Conservation (phyloP, 305 asterid species). For the Nicotiana rustica region DNA sequence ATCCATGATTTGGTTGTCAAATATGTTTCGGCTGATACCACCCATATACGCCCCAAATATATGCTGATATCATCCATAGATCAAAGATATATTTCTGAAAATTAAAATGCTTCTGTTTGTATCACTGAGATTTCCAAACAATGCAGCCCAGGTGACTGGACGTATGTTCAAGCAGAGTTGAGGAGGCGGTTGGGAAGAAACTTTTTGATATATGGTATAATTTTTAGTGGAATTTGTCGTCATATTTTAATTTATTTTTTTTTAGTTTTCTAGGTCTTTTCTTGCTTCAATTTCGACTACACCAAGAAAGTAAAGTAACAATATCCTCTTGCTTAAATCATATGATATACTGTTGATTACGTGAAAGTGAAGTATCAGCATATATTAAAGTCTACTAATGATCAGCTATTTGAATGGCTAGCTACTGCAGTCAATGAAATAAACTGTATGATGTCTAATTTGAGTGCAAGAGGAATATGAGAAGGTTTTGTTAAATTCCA, state of each 20-base stretch:
- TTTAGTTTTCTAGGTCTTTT: neutral
- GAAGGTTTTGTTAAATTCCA: neutral
- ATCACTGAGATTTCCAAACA: conserved; percentile 41
- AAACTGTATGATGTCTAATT: neutral
- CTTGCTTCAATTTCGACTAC: conserved; percentile 28
- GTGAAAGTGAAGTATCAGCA: neutral
- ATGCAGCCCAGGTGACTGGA: conserved; percentile 96
- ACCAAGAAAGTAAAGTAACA: conserved; percentile 13
- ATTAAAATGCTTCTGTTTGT: conserved; percentile 12
- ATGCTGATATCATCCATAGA: conserved; percentile 23
- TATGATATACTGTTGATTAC: neutral
- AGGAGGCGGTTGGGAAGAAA: conserved; percentile 79
- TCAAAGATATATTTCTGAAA: neutral
- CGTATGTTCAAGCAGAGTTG: conserved; percentile 82
- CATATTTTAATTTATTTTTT: conserved; percentile 20
- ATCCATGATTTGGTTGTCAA: conserved; percentile 24
- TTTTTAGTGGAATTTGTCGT: conserved; percentile 28
- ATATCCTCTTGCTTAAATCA: neutral
- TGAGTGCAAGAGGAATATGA: neutral
- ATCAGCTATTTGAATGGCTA: too few species aligned
- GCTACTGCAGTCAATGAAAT: neutral
- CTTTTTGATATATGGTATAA: conserved; percentile 75
- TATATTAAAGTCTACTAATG: neutral
- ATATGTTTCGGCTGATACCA: conserved; percentile 3
- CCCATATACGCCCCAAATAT: neutral